A percentile compares a stretch with the other conserved stretches of the same genome.
These are phyloP conservation scores for Geranium rotundifolium DNA, from an alignment of 345 rosid species.

Conservation along the genomic window DNA sequence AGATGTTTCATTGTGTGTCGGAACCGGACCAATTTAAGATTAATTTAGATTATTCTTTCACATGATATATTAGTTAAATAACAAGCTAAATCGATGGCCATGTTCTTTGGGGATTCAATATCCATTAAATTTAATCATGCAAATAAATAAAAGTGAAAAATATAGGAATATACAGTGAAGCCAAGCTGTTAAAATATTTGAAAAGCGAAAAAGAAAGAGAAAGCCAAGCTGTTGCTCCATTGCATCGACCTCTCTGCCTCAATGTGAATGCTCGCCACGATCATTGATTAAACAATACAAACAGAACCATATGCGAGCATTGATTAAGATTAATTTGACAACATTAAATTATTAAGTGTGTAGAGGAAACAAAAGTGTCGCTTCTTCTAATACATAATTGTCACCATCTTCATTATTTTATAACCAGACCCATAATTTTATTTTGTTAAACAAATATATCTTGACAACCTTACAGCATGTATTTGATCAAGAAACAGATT, in stretches of 20 bases:
- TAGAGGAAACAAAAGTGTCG: background rate
- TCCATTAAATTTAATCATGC: background rate
- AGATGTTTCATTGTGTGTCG: background rate
- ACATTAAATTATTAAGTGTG: no score
- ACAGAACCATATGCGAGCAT: no score
- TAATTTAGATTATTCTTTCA: background rate
- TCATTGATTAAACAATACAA: constrained; percentile 3
- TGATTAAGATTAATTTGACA: background rate
- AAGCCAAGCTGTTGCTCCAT: constrained; percentile 22
- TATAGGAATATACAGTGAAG: background rate
- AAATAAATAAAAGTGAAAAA: background rate
- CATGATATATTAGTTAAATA: background rate
- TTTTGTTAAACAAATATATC: no score
- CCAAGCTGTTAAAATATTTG: background rate
- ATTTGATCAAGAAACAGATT: no score
- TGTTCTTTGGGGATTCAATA: background rate
- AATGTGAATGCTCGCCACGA: constrained; percentile 23
- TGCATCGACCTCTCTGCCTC: constrained; percentile 1
- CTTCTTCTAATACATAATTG: background rate
- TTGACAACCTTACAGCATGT: no score
- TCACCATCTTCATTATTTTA: background rate
- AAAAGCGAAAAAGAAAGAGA: background rate
- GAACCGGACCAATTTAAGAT: background rate
- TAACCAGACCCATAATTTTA: no score
- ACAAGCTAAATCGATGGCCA: background rate